These are phyloP conservation scores for Dicorynia guianensis DNA, from an alignment of 306 rosid genomes.

Conservation along the genomic window DNA sequence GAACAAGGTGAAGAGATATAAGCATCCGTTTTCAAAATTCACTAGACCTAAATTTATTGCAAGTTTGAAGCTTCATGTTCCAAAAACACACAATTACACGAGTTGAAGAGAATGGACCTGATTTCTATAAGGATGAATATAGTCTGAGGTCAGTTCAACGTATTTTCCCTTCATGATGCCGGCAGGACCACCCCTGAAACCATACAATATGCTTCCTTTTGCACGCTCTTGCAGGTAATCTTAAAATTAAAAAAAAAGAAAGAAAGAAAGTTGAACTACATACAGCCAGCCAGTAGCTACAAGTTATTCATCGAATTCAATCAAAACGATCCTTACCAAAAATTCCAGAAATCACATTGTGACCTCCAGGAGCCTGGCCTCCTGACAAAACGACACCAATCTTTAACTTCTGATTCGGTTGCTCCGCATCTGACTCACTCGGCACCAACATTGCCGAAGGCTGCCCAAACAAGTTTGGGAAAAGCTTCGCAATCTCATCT, in stretches of 20 bases:
- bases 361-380: constrained; percentile 99
- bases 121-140: constrained; percentile 90
- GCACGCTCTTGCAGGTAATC: constrained; percentile 91
- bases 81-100: not conserved
- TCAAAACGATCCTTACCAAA: constrained; percentile 58
- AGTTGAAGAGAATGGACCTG: constrained; percentile 55
- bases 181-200: constrained; percentile 97
- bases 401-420: constrained; percentile 64
- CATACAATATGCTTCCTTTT: constrained; percentile 84
- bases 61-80: constrained; percentile 5
- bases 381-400: constrained; percentile 97
- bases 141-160: constrained; percentile 73
- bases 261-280: not conserved
- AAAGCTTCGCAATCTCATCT: constrained; percentile 95
- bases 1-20: not conserved
- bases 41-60: not conserved
- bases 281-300: not conserved
- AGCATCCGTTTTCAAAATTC: not conserved
- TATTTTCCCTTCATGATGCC: constrained; percentile 95
- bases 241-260: constrained; percentile 27
- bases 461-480: constrained; percentile 87
- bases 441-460: constrained; percentile 77
- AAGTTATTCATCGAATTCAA: not conserved
- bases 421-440: constrained; percentile 38
- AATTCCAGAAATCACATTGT: constrained; percentile 93